A percentile compares a stretch with the other conserved stretches of the same genome.
Conservation (phyloP, 1,284 basidiomycete genomes). For the Ustilago trichophora region DNA sequence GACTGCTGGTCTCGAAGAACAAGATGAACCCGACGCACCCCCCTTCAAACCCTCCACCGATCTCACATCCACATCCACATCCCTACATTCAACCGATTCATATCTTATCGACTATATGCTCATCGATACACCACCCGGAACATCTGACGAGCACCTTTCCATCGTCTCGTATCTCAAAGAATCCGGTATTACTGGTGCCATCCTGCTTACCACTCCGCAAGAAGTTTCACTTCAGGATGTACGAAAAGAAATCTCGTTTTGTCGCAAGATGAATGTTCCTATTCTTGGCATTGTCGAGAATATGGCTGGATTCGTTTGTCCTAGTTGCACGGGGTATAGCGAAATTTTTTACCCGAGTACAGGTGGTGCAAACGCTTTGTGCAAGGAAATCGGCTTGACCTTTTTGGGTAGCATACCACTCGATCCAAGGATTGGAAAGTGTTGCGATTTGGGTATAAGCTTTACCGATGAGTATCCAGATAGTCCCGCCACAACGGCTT, state of each 20-base stretch:
- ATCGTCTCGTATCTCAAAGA: constrained; percentile 93
- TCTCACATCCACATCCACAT: too few species aligned
- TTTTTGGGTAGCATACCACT: constrained; percentile 82
- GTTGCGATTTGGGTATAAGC: constrained; percentile 92
- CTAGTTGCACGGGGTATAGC: constrained; percentile 86
- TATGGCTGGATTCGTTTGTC: constrained; percentile 99
- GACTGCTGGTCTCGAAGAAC: constrained; percentile 68
- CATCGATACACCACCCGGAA: constrained; percentile 96
- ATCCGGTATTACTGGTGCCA: constrained; percentile 89
- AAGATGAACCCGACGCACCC: constrained; percentile 37
- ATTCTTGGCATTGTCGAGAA: constrained; percentile 98
- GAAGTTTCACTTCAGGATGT: constrained; percentile 98
- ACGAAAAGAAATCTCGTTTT: constrained; percentile 95
- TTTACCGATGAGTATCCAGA: constrained; percentile 98
- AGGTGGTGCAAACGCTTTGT: constrained; percentile 87
- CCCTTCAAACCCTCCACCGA: too few species aligned
- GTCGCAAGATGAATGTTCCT: constrained; percentile 88
- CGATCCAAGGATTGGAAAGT: constrained; percentile 96
- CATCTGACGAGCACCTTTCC: constrained; percentile 96
- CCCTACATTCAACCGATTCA: too few species aligned
- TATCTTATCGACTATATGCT: constrained; percentile 80
- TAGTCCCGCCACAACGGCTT: constrained; percentile 88
- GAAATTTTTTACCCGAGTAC: constrained; percentile 96
- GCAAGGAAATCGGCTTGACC: constrained; percentile 84
- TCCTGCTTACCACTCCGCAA: constrained; percentile 96